phyloP scores from a whole-genome alignment of 805 yeast genomes.

The Zygosaccharomyces lentus region DNA sequence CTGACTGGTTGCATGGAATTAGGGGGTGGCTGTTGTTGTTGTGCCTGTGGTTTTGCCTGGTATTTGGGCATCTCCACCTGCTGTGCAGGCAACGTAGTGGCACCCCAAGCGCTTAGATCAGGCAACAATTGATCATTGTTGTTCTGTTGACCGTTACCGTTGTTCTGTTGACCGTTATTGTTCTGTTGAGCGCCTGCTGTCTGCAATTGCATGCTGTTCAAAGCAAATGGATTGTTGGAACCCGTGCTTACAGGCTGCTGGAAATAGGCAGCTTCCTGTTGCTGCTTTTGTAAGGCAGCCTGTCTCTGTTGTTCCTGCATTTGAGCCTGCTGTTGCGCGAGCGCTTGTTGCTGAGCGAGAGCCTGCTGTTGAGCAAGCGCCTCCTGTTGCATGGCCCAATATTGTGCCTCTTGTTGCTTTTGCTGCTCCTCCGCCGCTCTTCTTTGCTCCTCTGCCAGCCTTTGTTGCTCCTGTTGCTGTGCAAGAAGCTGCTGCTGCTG shows the following conservation, averaged over 20 bases:
- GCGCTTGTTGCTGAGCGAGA: constrained; percentile 28
- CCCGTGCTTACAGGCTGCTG: constrained; percentile 61
- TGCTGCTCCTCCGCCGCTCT: constrained; percentile 21
- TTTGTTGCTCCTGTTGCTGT: constrained; percentile 8
- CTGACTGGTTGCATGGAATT: constrained; percentile 43
- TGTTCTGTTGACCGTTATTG: not conserved
- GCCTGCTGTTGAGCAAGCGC: constrained; percentile 36
- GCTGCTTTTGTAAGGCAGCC: constrained; percentile 29
- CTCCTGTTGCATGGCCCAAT: constrained; percentile 30
- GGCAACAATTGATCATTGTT: constrained; percentile 6
- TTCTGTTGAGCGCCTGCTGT: not conserved
- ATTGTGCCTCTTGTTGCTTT: constrained; percentile 19
- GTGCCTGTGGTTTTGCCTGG: constrained; percentile 21
- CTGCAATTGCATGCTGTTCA: constrained; percentile 25
- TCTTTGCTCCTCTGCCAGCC: not conserved
- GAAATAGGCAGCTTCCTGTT: constrained; percentile 39
- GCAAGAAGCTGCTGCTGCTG: constrained; percentile 20
- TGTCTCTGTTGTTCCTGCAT: constrained; percentile 26
- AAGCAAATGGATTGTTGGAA: constrained; percentile 75
- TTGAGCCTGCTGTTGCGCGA: constrained; percentile 34
- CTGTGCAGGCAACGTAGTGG: not conserved
- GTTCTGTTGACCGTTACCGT: not conserved
- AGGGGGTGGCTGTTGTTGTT: constrained; percentile 15
- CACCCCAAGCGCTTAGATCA: not conserved
- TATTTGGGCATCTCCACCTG: constrained; percentile 12